Evolutionary conservation across 2,329 filamentous ascomycete genomes (phyloP), one percentile per base, ranked within the genome.

Genomic region (Exophiala aquamarina): DNA sequence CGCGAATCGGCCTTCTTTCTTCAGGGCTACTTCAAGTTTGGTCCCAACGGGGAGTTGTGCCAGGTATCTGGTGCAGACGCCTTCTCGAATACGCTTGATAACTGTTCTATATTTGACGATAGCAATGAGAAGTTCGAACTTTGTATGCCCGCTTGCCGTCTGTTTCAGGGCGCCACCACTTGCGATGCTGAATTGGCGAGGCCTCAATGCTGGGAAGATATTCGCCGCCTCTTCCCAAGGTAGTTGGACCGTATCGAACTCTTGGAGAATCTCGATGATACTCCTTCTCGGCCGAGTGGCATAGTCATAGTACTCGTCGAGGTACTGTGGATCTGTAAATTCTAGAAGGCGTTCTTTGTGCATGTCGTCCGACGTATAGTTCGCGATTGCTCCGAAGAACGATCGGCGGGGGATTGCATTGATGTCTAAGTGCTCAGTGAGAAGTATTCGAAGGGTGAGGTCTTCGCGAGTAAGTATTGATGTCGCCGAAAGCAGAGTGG

Each of bases 271-370:
- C 68, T 98, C 93, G 4, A 98, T 73, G 47, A 97, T 95, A 49
- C 87, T 94, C 26, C 93, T 84, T 26, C 90, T 84, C 1, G 92
- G 88, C 7, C 93, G 83, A 0, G 91, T 91, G 1, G 93, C 93
- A 64, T 98, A 98, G 69, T 98, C 92, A 70, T 89, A 97, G 46
- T 95, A 84, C 59, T 98, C 93, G 59, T 97, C 90, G 4, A 92
- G 81, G 59, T 85, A 88, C 36, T 86, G 79, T 0, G 89, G 82
- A 59, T 86, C 80, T 1, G 83, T 84, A 59, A 98, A 93, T 63
- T 98, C 93, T 7, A 86, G 68, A 0, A 98, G 78, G 2, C 92
- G 82, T 52, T 93, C 86, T 58, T 82, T 83, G 61, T 98, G 92
- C 59, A 83, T 82, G 2, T 72, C 65, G 59, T 94, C 80, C 1